Evolutionary conservation across 371 early-diverging fungal species (phyloP).

Genomic region (Funneliformis caledonium): DNA sequence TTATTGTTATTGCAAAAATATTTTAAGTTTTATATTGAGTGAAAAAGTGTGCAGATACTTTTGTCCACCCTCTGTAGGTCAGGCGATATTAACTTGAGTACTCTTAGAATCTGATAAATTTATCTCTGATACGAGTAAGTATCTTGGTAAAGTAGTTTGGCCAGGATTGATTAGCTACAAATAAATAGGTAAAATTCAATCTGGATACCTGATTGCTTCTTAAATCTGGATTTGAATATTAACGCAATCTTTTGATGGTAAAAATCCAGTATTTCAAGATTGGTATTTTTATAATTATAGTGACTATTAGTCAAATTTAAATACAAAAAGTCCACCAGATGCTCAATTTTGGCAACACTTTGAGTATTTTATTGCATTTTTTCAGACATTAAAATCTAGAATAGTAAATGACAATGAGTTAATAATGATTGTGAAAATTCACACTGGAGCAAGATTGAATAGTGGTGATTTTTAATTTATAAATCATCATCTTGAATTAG

Average conservation of each 20-base stretch:
- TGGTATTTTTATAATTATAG: constrained; percentile 37
- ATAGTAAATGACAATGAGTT: constrained; percentile 39
- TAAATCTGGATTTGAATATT: constrained; percentile 46
- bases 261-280: constrained; percentile 22
- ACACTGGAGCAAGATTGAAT: constrained; percentile 42
- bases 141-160: constrained; percentile 36
- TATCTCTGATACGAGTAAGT: constrained; percentile 37
- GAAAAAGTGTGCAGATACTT: no score
- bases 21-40: no score
- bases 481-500: constrained; percentile 43
- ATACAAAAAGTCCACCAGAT: constrained; percentile 40
- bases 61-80: no score
- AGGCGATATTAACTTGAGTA: constrained; percentile 16
- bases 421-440: constrained; percentile 40
- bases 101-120: constrained; percentile 37
- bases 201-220: constrained; percentile 25
- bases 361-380: constrained; percentile 45
- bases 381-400: constrained; percentile 44
- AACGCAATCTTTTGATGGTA: constrained; percentile 26
- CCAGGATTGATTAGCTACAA: constrained; percentile 43
- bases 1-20: no score
- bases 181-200: not conserved
- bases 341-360: constrained; percentile 46
- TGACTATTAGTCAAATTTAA: not conserved
- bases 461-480: constrained; percentile 43